Evolutionary conservation across 345 rosid species (phyloP), one percentile per base, ranked within the genome.

Genomic region (Brassica juncea): DNA sequence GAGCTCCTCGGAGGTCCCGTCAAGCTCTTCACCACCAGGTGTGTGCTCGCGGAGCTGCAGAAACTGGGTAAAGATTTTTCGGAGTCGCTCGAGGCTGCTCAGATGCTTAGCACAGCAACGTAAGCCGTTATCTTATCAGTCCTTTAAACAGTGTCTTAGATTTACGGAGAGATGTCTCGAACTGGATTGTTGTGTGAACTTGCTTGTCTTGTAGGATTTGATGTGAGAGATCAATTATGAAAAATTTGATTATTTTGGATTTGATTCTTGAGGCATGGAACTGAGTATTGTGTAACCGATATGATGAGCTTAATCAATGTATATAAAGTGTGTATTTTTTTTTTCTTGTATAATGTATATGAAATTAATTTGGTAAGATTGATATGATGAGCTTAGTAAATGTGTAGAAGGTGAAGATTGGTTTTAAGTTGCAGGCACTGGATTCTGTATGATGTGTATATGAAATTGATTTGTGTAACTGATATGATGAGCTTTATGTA

Each of bases 11-110:
- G 89, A 5, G 94, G 86, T 8, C 80, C 93, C 6, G 93, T 91
- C 80, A 95, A 87, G 88, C 93, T 93, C 85, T 95, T 90, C 90
- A 91, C 93, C 34, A 91, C 93, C 74, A 86, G 87, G 99, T 91
- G 98, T 68, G 93, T 88, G 60, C 62, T 88, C 66, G 91, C 82
- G 16, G 99, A 95, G 88, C 78, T 95, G 79, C 87, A 86, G 71
- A 86, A 87, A 64, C 91, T 93, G 4, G 99, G 97, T 25, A 77
- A 54, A 11, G 86, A 90, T 11, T 85, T 83, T 58, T 59, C 86
- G 5, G 87, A 88, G 37, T 84, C 97, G 32, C 85, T 91, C 2
- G 83, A 80, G 5, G 95, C 92, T 30, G 89, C 92, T 1, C 80
- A 80, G 28, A 72, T 81, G 86, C 92, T 93, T 60, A 49, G 82